A percentile compares a stretch with the other conserved stretches of the same genome.
Conservation (phyloP, 2,329 filamentous ascomycete species). For the Fusarium humuli region DNA sequence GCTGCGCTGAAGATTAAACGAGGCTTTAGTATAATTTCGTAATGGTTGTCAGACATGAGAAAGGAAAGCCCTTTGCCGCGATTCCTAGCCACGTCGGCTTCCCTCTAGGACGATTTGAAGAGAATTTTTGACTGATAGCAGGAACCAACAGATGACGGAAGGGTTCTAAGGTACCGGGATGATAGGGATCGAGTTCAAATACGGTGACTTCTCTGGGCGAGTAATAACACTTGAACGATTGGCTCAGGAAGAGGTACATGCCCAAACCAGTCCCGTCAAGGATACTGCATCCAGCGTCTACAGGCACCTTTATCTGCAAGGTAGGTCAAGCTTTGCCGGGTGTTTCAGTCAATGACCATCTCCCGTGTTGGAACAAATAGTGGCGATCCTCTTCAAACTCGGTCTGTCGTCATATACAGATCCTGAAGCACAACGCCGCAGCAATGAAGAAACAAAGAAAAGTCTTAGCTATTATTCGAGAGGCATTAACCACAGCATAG, state of each 20-base stretch:
- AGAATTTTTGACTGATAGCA: slow-evolving; percentile 37
- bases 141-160: slow-evolving; percentile 24
- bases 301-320: not conserved
- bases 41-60: slow-evolving; percentile 52
- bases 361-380: slow-evolving; percentile 2
- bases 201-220: slow-evolving; percentile 4
- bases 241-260: not conserved
- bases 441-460: slow-evolving; percentile 47
- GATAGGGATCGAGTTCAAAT: slow-evolving; percentile 32
- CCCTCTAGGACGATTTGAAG: slow-evolving; percentile 34
- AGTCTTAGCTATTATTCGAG: slow-evolving; percentile 43
- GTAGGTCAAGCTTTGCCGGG: slow-evolving; percentile 11
- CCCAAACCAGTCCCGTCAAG: slow-evolving; percentile 17
- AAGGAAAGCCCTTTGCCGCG: slow-evolving; percentile 39
- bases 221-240: slow-evolving; percentile 8
- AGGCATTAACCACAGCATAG: slow-evolving; percentile 82
- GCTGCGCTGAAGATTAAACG: slow-evolving; percentile 52
- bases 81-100: slow-evolving; percentile 41
- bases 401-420: slow-evolving; percentile 31
- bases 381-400: slow-evolving; percentile 25
- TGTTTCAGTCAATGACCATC: slow-evolving; percentile 22
- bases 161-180: slow-evolving; percentile 43
- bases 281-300: slow-evolving; percentile 6
- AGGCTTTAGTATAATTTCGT: slow-evolving; percentile 52
- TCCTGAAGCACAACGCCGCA: slow-evolving; percentile 43